Percentiles rank a stretch among this genome's conserved stretches.
Evolutionary conservation across 2,329 filamentous ascomycete genomes (phyloP).

Genomic region (Fusarium sp.): DNA sequence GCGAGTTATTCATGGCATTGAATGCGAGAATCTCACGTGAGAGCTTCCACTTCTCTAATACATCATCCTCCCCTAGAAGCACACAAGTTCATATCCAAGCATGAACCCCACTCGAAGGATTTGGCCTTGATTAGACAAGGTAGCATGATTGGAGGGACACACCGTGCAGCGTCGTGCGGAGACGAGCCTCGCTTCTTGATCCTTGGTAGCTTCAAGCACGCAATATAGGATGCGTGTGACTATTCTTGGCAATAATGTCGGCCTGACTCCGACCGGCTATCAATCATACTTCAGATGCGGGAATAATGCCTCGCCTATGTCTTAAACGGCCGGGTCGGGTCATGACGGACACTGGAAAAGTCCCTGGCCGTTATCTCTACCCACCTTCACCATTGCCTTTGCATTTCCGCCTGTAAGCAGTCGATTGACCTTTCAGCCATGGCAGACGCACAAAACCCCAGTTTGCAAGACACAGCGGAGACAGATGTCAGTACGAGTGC

Average conservation of each 20-base stretch:
- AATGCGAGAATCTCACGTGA: neutral
- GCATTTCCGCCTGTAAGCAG: neutral
- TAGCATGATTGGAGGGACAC: neutral
- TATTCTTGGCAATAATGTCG: neutral
- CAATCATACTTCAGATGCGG: neutral
- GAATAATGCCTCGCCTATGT: neutral
- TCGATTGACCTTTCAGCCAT: neutral
- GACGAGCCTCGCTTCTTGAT: neutral
- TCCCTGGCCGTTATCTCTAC: neutral
- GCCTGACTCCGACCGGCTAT: neutral
- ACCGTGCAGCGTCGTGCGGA: neutral
- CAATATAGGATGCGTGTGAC: neutral
- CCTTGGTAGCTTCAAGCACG: neutral
- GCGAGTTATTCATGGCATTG: neutral
- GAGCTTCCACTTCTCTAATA: neutral
- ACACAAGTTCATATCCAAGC: neutral
- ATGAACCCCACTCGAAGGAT: neutral
- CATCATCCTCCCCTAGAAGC: neutral
- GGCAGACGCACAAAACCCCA: neutral
- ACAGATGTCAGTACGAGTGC: neutral
- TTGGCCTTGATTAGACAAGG: neutral
- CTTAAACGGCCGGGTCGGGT: neutral
- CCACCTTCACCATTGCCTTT: neutral
- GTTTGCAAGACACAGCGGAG: neutral
- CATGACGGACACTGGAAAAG: too few species aligned